Evolutionary conservation across 306 rosid genomes (phyloP), one percentile per base, ranked within the genome.

Genomic region (Prinsepia uniflora): DNA sequence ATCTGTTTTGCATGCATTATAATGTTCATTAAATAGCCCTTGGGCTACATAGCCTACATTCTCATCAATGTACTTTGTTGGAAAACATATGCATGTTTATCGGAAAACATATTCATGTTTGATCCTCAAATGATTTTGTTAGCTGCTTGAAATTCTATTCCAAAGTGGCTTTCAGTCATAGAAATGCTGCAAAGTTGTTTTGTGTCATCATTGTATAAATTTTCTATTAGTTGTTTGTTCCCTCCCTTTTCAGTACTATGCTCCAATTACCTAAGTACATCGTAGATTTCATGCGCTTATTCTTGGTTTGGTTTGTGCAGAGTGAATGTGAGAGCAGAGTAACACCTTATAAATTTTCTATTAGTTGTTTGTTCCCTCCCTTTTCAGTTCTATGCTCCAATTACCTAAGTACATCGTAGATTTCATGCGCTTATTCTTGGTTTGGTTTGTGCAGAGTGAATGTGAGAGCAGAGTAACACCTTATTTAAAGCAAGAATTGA

Each of bases 401-500:
- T 72, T 39, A 54, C 18, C 47, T n/a, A 8, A 19, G 53, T 56
- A 11, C 43, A 17, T n/a, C 7, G 6, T 49, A 53, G 1, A 5
- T 18, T 63, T 66, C 73, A n/a, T 70, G 49, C 22, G 14, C 72
- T 84, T 83, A 79, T 79, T 78, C 39, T 71, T 77, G 67, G 81
- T 54, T 70, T 64, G 62, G 68, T 78, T 63, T 72, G 76, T 81
- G 87, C 84, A 86, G 90, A 81, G 81, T 75, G 92, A 84, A 15
- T 77, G 82, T 68, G 86, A 85, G 58, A 69, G 74, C 80, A 85
- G 81, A 84, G 92, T 71, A 45, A 79, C 92, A 47, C 82, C 83
- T 62, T 91, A 87, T 83, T 80, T 94, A 69, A 94, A 86, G 89
- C 85, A 83, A 62, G 99, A 94, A 81, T 79, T 91, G 84, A 62